These are phyloP conservation scores for Saccharomyces hybrid DNA, from an alignment of 1,139 yeast genomes.

Conservation along the genomic window DNA sequence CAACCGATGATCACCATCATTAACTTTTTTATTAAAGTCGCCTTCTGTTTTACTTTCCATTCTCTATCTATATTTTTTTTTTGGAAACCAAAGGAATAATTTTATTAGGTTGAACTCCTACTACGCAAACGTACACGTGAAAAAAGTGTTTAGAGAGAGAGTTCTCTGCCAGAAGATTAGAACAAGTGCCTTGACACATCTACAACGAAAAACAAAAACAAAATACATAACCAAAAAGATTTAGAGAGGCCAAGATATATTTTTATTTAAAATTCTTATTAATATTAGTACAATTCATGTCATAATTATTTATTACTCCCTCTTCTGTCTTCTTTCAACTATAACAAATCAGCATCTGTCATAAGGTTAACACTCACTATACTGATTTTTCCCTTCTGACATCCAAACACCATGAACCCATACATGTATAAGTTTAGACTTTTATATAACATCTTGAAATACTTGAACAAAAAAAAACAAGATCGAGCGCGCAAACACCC, in stretches of 20 bases:
- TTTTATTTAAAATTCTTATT: background rate
- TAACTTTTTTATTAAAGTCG: constrained; percentile 4
- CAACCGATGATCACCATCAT: constrained; percentile 42
- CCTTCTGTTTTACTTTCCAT: background rate
- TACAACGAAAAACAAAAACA: background rate
- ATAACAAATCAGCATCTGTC: background rate
- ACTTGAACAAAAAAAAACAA: no score
- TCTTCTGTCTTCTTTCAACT: background rate
- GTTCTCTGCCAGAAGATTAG: background rate
- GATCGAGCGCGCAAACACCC: no score
- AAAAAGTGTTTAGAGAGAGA: background rate
- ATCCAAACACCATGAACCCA: no score
- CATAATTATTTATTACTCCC: background rate
- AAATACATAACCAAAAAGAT: background rate
- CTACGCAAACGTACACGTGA: background rate
- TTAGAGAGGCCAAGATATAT: background rate
- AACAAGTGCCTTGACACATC: background rate
- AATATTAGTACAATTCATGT: background rate
- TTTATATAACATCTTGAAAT: no score
- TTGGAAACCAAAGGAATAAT: background rate
- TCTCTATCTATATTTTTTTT: background rate
- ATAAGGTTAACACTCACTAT: no score
- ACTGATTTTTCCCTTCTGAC: no score
- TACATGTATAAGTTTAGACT: no score
- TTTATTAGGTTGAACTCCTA: background rate